Conservation (phyloP, 2,329 filamentous ascomycete species). For the Amesomyces nigricolor region DNA sequence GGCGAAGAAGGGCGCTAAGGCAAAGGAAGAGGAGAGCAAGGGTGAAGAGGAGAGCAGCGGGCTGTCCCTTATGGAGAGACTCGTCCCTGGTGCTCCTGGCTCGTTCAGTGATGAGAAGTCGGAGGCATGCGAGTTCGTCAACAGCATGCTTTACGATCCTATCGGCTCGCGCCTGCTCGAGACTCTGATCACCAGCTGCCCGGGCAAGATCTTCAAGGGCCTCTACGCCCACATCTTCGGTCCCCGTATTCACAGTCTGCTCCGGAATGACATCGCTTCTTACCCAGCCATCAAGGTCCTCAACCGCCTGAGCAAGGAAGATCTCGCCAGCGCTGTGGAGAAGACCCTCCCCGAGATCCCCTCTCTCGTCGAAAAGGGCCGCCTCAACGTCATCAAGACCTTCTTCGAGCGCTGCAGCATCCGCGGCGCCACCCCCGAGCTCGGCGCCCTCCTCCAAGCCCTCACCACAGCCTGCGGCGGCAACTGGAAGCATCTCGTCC, state of each 20-base stretch:
- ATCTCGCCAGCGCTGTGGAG: constrained; percentile 67
- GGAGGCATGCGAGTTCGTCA: constrained; percentile 71
- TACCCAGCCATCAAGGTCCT: constrained; percentile 82
- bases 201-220: constrained; percentile 85
- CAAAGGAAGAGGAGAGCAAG: constrained; percentile 39
- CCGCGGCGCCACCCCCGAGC: constrained; percentile 52
- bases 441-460: constrained; percentile 43
- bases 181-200: constrained; percentile 71
- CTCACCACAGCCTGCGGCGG: constrained; percentile 45
- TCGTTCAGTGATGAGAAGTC: constrained; percentile 67
- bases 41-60: constrained; percentile 32
- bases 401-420: constrained; percentile 77
- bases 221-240: constrained; percentile 77
- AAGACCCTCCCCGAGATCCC: constrained; percentile 68
- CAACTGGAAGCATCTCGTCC: constrained; percentile 43
- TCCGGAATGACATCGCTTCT: constrained; percentile 83
- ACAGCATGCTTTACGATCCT: constrained; percentile 79
- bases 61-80: constrained; percentile 61
- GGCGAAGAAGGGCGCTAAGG: constrained; percentile 50
- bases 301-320: constrained; percentile 79
- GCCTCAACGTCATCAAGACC: constrained; percentile 73
- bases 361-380: constrained; percentile 65
- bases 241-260: constrained; percentile 70
- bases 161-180: constrained; percentile 88
- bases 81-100: constrained; percentile 70